Base-by-base conservation (phyloP, 1,139 yeast genomes). In the Geotrichum carabidarum region DNA sequence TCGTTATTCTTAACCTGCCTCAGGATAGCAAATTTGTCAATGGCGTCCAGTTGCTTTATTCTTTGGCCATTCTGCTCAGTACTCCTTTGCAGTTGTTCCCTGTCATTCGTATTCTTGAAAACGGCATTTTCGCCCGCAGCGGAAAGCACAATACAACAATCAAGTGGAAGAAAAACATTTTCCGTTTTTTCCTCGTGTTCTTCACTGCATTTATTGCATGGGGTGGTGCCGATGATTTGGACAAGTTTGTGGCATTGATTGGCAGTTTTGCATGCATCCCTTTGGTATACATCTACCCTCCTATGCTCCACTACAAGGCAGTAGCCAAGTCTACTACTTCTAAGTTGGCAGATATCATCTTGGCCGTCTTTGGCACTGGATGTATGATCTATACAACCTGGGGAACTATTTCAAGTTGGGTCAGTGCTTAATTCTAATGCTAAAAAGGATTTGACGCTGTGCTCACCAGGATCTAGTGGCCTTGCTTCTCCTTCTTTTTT, bases 181-280 rank as follows among this genome's bases (percentile, higher is more conserved):
- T 87, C 66, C 77, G 99, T 51, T 73, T 81, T 44, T 58, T 69
- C 2, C 74, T 89, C 56, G 97, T 91, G 2, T 50, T 82, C 2
- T 60, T 77, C 11, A 86, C 94, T 18, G 84, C 93, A 2, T 61
- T 79, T n/a, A 74, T 86, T 30, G 88, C 90, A 2, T 81, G 81
- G 76, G 71, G 78, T 8, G 91, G 91, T 15, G 85, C 89, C 1
- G 79, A 78, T 56, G 86, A 84, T 63, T 72, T 84, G 57, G 98
- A 93, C 69, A 85, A 85, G 69, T 93, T 93, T 72, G 97, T 93
- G 31, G 88, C 96, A 6, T 77, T 93, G 59, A 88, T 88, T 58
- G 99, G 99, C 2, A 86, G 96, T 60, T 83, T 91, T 56, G 97
- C 99, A 0, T 93, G 99, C 68, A 84, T 93, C 58, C 99, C 99